Evolutionary conservation across 108 stramenopile genomes (phyloP).

Genomic region (Skeletonema costatum): DNA sequence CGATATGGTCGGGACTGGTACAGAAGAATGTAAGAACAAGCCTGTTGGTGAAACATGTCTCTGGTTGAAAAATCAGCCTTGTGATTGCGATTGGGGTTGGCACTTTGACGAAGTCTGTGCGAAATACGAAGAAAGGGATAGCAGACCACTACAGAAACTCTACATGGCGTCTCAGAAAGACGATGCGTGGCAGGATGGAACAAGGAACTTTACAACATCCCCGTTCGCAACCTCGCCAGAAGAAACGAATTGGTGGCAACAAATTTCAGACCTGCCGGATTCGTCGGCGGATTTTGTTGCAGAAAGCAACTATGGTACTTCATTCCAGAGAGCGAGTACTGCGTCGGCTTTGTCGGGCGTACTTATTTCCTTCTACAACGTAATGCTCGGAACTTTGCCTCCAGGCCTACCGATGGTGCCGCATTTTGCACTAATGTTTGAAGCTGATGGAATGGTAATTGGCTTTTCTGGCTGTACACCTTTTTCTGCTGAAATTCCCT

Average conservation of each 20-base stretch:
- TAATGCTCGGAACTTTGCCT: not conserved
- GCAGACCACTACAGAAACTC: conserved; percentile 36
- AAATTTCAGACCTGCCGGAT: conserved; percentile 40
- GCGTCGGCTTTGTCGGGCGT: conserved; percentile 44
- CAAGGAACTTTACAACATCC: conserved; percentile 16
- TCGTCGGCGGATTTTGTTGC: conserved; percentile 7
- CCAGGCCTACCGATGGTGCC: not conserved
- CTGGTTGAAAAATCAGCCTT: conserved; percentile 28
- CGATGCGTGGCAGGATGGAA: conserved; percentile 46
- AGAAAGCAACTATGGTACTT: conserved; percentile 48
- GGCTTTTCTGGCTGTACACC: conserved; percentile 57
- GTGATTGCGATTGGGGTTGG: conserved; percentile 60
- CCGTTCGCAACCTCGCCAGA: conserved; percentile 43
- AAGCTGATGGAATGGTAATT: conserved; percentile 53
- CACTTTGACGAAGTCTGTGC: conserved; percentile 25
- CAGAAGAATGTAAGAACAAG: conserved; percentile 59
- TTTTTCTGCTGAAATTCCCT: conserved; percentile 17
- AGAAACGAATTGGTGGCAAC: conserved; percentile 50
- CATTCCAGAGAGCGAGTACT: conserved; percentile 56
- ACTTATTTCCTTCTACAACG: conserved; percentile 58
- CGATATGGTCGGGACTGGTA: conserved; percentile 25
- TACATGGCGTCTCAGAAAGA: conserved; percentile 34
- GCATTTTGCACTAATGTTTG: conserved; percentile 32
- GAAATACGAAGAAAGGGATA: conserved; percentile 1
- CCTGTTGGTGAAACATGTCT: conserved; percentile 25